These are phyloP conservation scores for Aspergillus haitiensis DNA, from an alignment of 495 filamentous ascomycete species.

Conservation along the genomic window DNA sequence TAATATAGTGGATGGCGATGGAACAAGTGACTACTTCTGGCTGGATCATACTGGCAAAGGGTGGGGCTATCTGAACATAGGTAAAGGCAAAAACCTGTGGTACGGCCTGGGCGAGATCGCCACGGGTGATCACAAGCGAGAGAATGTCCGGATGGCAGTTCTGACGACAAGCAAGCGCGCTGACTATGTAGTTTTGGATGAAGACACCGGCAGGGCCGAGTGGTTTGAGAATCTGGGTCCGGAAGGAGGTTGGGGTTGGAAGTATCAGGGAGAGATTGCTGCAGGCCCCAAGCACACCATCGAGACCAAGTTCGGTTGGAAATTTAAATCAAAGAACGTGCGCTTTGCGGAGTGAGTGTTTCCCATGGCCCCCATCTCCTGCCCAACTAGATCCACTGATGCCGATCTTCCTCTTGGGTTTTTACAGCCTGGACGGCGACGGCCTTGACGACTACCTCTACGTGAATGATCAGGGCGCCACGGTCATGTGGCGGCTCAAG, in stretches of 20 bases:
- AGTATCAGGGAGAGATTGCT: background rate
- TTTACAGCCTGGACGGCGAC: constrained; percentile 8
- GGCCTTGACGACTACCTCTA: constrained; percentile 1
- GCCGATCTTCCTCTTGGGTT: too few species aligned
- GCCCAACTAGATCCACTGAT: too few species aligned
- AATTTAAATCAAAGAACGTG: background rate
- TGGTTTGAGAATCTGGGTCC: constrained; percentile 3
- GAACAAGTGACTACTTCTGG: constrained; percentile 10
- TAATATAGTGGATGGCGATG: constrained; percentile 4
- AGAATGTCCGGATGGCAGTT: constrained; percentile 8
- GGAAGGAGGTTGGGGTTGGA: background rate
- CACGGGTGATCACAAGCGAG: background rate
- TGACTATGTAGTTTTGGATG: constrained; percentile 1
- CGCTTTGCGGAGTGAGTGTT: background rate
- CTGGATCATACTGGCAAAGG: constrained; percentile 4
- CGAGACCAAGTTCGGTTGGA: background rate
- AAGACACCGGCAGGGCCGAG: background rate
- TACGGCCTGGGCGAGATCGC: constrained; percentile 1
- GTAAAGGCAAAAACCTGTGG: constrained; percentile 1
- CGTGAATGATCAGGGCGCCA: background rate
- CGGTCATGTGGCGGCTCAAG: background rate
- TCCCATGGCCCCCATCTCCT: background rate
- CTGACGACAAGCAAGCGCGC: background rate
- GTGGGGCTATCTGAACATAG: constrained; percentile 1
- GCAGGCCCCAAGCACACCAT: background rate